phyloP scores from a whole-genome alignment of 805 yeast species.

The Hanseniaspora lachancei region DNA sequence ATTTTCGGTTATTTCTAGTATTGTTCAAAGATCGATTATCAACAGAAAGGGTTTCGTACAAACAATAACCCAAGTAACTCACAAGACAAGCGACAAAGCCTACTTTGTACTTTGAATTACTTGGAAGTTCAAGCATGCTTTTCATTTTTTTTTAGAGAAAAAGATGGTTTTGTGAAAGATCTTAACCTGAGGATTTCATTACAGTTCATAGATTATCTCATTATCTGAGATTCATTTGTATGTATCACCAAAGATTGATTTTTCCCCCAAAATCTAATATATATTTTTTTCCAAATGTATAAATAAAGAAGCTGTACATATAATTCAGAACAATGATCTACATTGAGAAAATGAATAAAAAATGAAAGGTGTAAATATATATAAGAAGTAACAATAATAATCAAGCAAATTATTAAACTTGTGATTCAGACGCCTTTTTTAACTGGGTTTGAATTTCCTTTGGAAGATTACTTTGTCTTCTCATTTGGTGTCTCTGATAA shows the following conservation, averaged over 20 bases:
- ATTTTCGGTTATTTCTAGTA: neutral
- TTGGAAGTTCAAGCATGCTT: neutral
- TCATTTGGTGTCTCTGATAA: conserved; percentile 12
- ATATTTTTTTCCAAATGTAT: too few species aligned
- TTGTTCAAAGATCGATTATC: neutral
- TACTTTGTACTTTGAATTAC: neutral
- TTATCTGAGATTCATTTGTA: too few species aligned
- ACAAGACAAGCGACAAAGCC: neutral
- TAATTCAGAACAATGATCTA: too few species aligned
- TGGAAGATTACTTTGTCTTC: conserved; percentile 13
- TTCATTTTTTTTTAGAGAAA: neutral
- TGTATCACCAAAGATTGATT: too few species aligned
- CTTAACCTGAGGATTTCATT: too few species aligned
- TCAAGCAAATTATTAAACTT: neutral
- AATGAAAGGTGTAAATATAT: neutral
- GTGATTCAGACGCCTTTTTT: neutral
- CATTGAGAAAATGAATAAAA: too few species aligned
- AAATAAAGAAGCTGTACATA: too few species aligned
- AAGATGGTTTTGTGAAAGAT: too few species aligned
- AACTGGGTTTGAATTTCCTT: neutral
- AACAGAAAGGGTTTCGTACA: neutral
- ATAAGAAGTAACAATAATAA: too few species aligned
- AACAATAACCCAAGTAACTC: neutral
- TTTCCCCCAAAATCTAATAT: too few species aligned
- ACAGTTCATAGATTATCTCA: too few species aligned